Percentiles rank a stretch among this genome's conserved stretches.
Evolutionary conservation across 1,284 basidiomycete species (phyloP).

Genomic region (Athelia psychrophila): DNA sequence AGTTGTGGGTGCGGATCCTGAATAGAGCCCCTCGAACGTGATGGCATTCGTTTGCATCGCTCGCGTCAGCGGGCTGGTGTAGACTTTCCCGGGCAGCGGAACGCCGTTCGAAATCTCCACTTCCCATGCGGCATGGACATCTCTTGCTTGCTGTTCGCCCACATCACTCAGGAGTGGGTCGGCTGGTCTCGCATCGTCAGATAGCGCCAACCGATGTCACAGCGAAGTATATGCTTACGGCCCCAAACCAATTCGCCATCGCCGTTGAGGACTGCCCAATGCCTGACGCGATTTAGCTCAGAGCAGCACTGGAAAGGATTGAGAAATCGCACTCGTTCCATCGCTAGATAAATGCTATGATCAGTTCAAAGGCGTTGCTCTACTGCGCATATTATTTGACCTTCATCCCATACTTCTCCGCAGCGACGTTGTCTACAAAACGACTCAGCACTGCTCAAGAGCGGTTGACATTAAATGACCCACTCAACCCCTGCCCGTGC

Average conservation of each 20-base stretch:
- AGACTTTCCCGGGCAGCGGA: constrained; percentile 60
- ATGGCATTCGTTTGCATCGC: constrained; percentile 68
- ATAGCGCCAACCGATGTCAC: no score
- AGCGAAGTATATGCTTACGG: constrained; percentile 62
- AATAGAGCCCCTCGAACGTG: constrained; percentile 50
- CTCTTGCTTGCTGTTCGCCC: constrained; percentile 63
- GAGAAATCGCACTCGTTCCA: constrained; percentile 51
- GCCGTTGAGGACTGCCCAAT: constrained; percentile 70
- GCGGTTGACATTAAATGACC: constrained; percentile 13
- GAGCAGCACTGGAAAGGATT: background rate
- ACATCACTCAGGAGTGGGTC: constrained; percentile 73
- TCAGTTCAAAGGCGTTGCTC: background rate
- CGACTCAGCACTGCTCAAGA: background rate
- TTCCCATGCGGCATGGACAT: constrained; percentile 56
- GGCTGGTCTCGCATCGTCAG: constrained; percentile 35
- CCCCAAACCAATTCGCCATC: constrained; percentile 80
- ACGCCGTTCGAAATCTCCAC: constrained; percentile 49
- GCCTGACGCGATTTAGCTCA: constrained; percentile 26
- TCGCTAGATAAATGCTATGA: constrained; percentile 21
- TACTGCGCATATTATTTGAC: constrained; percentile 26
- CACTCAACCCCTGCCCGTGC: constrained; percentile 51
- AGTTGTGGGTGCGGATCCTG: constrained; percentile 24
- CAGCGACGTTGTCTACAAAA: constrained; percentile 66
- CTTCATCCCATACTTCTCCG: constrained; percentile 65
- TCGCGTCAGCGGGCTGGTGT: constrained; percentile 72